A percentile compares a stretch with the other conserved stretches of the same genome.
These are phyloP conservation scores for Letharia columbiana DNA, from an alignment of 495 filamentous ascomycete genomes.

Conservation along the genomic window DNA sequence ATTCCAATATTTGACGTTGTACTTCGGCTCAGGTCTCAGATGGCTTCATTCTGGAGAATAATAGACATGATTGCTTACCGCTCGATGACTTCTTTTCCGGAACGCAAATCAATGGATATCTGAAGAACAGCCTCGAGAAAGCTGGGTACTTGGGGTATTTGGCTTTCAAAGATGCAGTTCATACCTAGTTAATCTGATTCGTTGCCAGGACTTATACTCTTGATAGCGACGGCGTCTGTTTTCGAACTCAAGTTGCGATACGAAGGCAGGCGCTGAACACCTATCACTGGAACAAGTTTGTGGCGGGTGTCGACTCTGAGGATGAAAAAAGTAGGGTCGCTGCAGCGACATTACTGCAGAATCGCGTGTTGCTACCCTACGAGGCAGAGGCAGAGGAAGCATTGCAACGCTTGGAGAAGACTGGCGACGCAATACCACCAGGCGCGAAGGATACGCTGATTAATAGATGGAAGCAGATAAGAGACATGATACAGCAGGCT, in stretches of 20 bases:
- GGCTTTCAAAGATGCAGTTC: not conserved
- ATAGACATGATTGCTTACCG: slow-evolving; percentile 56
- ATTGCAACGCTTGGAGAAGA: slow-evolving; percentile 25
- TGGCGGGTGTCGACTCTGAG: slow-evolving; percentile 36
- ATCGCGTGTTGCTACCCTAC: slow-evolving; percentile 13
- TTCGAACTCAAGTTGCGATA: slow-evolving; percentile 64
- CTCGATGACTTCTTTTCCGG: slow-evolving; percentile 60
- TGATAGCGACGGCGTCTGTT: slow-evolving; percentile 53
- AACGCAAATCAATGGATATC: slow-evolving; percentile 31
- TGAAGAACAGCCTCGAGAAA: slow-evolving; percentile 29
- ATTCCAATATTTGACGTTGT: not conserved
- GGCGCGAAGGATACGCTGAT: slow-evolving; percentile 32
- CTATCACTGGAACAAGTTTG: slow-evolving; percentile 39
- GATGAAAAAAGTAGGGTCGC: slow-evolving; percentile 27
- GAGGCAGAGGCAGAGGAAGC: slow-evolving; percentile 28
- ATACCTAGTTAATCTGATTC: not conserved
- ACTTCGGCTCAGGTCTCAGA: slow-evolving; percentile 35
- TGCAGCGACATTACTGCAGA: slow-evolving; percentile 26
- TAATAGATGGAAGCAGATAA: slow-evolving; percentile 48
- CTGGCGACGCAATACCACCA: slow-evolving; percentile 25
- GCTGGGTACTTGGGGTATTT: slow-evolving; percentile 54
- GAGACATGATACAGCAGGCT: slow-evolving; percentile 5
- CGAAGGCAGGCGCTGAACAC: slow-evolving; percentile 35
- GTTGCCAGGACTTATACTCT: slow-evolving; percentile 50
- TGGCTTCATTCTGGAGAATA: slow-evolving; percentile 64